Percentiles rank a stretch among this genome's conserved stretches.
Conservation (phyloP, 495 filamentous ascomycete species). For the Pseudoneurospora amorphoporcata region DNA sequence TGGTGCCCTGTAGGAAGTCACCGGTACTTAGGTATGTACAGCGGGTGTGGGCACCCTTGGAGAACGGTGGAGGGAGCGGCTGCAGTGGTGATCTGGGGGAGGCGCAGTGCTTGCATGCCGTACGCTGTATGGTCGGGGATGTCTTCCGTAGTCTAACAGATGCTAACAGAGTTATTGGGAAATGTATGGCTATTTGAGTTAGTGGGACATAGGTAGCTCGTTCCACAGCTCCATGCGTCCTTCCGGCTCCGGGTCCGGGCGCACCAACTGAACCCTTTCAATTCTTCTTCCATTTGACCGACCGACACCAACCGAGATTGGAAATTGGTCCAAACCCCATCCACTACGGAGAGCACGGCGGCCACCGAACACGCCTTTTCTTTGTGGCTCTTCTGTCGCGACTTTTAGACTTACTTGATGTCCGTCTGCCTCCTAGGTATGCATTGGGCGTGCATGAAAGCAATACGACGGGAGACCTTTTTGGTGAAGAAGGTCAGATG, state of each 20-base stretch:
- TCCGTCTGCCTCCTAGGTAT: not conserved
- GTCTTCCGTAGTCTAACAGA: too few relatives aligned
- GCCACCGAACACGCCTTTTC: too few relatives aligned
- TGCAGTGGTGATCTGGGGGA: not conserved
- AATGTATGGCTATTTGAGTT: too few relatives aligned
- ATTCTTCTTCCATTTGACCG: not conserved
- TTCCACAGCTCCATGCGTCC: too few relatives aligned
- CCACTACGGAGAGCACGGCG: not conserved
- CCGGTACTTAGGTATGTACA: not conserved
- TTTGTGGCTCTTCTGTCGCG: not conserved
- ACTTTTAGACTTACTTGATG: not conserved
- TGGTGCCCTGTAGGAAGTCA: not conserved
- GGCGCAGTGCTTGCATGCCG: not conserved
- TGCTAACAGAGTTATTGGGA: too few relatives aligned
- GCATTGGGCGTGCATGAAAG: not conserved
- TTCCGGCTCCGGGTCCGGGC: not conserved
- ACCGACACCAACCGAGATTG: not conserved
- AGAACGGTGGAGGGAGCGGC: not conserved
- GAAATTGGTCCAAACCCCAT: not conserved
- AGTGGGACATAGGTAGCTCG: too few relatives aligned
- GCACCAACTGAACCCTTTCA: not conserved
- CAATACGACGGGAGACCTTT: not conserved
- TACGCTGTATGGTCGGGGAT: too few relatives aligned
- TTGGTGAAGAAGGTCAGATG: not conserved
- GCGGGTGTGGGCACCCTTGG: not conserved